phyloP scores from a whole-genome alignment of 192 early-diverging fungal genomes.

The Podila verticillata region DNA sequence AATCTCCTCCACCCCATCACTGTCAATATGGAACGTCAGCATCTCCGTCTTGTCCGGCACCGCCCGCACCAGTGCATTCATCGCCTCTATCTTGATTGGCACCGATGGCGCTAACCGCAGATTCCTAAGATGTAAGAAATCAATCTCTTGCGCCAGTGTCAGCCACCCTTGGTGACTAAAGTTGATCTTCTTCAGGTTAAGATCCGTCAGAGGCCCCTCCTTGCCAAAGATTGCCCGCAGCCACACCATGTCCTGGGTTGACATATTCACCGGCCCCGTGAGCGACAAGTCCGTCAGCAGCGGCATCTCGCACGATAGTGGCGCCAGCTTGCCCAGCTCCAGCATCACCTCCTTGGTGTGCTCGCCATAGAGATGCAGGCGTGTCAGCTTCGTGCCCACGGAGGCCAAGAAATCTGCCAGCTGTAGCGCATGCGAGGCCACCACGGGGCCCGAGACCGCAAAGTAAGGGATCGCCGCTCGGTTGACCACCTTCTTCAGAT shows the following conservation, averaged over 20 bases:
- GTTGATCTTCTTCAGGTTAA: slow-evolving; percentile 28
- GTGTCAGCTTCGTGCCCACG: slow-evolving; percentile 22
- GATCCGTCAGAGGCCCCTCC: slow-evolving; percentile 6
- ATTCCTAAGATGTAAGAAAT: slow-evolving; percentile 24
- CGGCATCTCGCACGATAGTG: slow-evolving; percentile 9
- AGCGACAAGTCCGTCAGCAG: slow-evolving; percentile 13
- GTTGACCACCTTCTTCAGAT: slow-evolving; percentile 18
- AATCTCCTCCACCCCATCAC: neutral
- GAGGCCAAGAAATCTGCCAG: slow-evolving; percentile 26
- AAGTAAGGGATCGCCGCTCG: slow-evolving; percentile 6
- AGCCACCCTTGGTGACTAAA: slow-evolving; percentile 44
- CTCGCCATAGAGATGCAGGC: slow-evolving; percentile 26
- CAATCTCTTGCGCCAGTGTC: slow-evolving; percentile 38
- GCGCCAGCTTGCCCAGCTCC: slow-evolving; percentile 25
- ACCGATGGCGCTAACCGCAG: slow-evolving; percentile 22
- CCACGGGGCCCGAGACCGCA: slow-evolving; percentile 15
- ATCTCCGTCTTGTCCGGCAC: slow-evolving; percentile 9
- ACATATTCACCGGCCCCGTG: slow-evolving; percentile 18
- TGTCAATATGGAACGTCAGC: neutral
- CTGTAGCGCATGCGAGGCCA: neutral
- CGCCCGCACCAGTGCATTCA: slow-evolving; percentile 18
- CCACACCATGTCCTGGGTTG: slow-evolving; percentile 28
- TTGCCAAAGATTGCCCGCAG: slow-evolving; percentile 18
- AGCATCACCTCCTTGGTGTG: slow-evolving; percentile 8
- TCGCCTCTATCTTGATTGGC: slow-evolving; percentile 24